Conservation (phyloP, 2,329 filamentous ascomycete genomes). For the Fusarium anguioides region DNA sequence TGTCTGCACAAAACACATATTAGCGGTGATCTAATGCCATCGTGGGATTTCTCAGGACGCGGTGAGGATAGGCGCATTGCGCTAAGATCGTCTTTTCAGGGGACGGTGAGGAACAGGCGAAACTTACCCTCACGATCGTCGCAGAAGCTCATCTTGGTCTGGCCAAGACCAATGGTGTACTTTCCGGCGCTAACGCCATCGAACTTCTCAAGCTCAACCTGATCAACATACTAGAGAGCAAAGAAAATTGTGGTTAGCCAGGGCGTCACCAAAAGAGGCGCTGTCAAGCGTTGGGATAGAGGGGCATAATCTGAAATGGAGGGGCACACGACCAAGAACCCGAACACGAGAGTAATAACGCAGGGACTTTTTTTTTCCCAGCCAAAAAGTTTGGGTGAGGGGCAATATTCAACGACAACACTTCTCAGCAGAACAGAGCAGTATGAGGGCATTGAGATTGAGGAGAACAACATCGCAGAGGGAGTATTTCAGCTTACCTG, state of each 20-base stretch:
- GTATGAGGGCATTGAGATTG: conserved; percentile 16
- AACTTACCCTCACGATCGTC: conserved; percentile 83
- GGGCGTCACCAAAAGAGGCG: conserved; percentile 32
- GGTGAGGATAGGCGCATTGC: conserved; percentile 16
- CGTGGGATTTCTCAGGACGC: background rate
- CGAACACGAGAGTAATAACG: conserved; percentile 30
- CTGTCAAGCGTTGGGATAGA: conserved; percentile 31
- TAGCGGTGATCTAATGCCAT: conserved; percentile 25
- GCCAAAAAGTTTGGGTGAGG: conserved; percentile 37
- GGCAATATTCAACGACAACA: conserved; percentile 33
- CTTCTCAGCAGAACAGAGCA: conserved; percentile 12
- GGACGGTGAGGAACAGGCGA: conserved; percentile 25
- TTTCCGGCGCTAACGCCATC: conserved; percentile 85
- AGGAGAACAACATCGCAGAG: conserved; percentile 16
- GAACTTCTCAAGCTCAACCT: conserved; percentile 85
- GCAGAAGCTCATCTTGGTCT: conserved; percentile 93
- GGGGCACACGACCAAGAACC: conserved; percentile 43
- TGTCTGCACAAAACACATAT: conserved; percentile 65
- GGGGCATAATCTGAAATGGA: conserved; percentile 40
- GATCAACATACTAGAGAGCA: conserved; percentile 78
- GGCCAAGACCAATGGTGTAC: conserved; percentile 90
- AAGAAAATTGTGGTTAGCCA: conserved; percentile 44
- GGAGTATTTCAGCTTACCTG: conserved; percentile 69
- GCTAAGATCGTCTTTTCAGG: conserved; percentile 14
- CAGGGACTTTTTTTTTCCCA: conserved; percentile 37